Conservation (phyloP, 441 rosid genomes). For the Erodium trifolium region DNA sequence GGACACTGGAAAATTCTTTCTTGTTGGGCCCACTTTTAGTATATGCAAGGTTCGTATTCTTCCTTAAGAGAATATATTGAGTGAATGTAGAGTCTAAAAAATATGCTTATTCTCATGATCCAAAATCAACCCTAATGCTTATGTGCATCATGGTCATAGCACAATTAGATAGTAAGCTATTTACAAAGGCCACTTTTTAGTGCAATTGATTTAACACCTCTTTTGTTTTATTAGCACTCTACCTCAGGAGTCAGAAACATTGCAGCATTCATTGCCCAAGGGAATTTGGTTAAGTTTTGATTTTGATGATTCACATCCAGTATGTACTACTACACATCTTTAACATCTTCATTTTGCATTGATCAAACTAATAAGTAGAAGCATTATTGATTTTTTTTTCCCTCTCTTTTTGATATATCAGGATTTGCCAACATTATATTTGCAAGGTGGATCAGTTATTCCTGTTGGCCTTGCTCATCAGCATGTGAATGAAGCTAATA, state of each 20-base stretch:
- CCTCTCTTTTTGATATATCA: conserved; percentile 23
- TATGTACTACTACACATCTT: conserved; percentile 25
- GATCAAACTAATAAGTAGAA: background rate
- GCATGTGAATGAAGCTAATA: conserved; percentile 56
- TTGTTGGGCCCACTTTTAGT: conserved; percentile 79
- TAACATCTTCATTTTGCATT: conserved; percentile 8
- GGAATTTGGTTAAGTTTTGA: conserved; percentile 86
- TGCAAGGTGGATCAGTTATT: conserved; percentile 90
- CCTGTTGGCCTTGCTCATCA: conserved; percentile 61
- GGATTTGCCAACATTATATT: conserved; percentile 82
- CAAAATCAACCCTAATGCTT: background rate
- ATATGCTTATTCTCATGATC: background rate
- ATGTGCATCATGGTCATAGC: background rate
- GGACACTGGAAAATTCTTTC: conserved; percentile 73
- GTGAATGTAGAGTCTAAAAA: background rate
- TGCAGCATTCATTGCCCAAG: conserved; percentile 45
- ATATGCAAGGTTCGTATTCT: conserved; percentile 49
- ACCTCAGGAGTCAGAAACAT: conserved; percentile 39
- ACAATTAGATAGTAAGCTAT: background rate
- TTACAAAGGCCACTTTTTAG: background rate
- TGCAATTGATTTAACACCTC: conserved; percentile 13
- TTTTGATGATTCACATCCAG: conserved; percentile 86
- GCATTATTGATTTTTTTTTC: conserved; percentile 5
- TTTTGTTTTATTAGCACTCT: conserved; percentile 37
- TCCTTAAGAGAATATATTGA: conserved; percentile 8